Evolutionary conservation across 2,329 filamentous ascomycete genomes (phyloP), one percentile per base, ranked within the genome.

Genomic region (Periconia sp.): DNA sequence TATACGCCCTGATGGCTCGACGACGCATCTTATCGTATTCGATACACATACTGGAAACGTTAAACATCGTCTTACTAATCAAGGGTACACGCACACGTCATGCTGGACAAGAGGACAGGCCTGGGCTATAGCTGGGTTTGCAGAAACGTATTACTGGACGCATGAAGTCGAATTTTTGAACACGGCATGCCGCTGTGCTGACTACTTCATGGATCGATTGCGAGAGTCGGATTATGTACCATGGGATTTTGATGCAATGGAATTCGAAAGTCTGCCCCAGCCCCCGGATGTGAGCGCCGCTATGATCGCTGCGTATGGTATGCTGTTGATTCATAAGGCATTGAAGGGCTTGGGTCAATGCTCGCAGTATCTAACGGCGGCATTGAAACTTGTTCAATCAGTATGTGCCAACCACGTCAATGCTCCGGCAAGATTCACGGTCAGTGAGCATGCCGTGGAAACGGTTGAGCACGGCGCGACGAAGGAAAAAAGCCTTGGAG

Each of bases 191-290:
- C 24, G 25, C 8, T 19, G 12, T 15, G 43, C 43, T 4, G 68
- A 76, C 25, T 73, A 71, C 37, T 78, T 77, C 42, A 44, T 77
- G 4, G 37, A 55, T 1, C 57, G 68, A 0, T 48, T 78, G 18
- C 66, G 69, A 0, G 40, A 34, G 0, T 59, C 56, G 25, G 52
- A 54, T 0, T 66, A 75, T 0, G 71, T 73, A 3, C 69, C 67
- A 7, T 77, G 73, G 75, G 74, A 78, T 37, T 77, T 77, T 35
- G 70, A 77, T 47, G 75, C 43, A 6, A 15, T 29, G 1, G 36
- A 34, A 9, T 3, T 21, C 17, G 36, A 74, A 0, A 75, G 74
- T 45, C 48, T 46, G 0, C 62, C 23, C 4, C 19, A 36, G n/a
- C 70, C 69, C 1, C 56, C 65, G 1, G 73, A 76, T 36, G 68